A percentile compares a stretch with the other conserved stretches of the same genome.
phyloP scores from a whole-genome alignment of 148 eudicot species.

The Polygonum aviculare region DNA sequence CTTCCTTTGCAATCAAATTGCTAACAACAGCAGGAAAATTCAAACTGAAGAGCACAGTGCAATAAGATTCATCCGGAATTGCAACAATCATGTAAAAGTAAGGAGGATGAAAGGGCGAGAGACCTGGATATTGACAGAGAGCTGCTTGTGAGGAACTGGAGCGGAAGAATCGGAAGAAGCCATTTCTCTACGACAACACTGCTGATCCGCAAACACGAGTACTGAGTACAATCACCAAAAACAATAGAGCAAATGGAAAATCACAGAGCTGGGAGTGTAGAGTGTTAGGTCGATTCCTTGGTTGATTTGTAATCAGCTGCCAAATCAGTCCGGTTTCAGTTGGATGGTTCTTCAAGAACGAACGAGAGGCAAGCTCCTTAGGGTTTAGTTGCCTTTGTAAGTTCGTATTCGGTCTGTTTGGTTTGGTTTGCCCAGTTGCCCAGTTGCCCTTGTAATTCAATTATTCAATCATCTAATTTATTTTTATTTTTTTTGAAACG shows the following conservation, averaged over 20 bases:
- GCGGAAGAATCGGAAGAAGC: slow-evolving; percentile 29
- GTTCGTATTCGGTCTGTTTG: too few relatives aligned
- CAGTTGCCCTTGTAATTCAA: too few relatives aligned
- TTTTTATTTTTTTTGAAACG: too few relatives aligned
- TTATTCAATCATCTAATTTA: too few relatives aligned
- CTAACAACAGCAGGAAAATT: too few relatives aligned
- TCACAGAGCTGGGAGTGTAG: neutral
- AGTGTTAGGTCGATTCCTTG: neutral
- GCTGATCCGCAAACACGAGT: neutral
- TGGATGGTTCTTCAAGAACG: too few relatives aligned
- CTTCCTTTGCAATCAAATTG: neutral
- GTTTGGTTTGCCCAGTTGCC: too few relatives aligned
- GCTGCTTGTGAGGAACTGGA: slow-evolving; percentile 46
- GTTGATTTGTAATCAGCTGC: neutral
- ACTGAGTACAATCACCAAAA: neutral
- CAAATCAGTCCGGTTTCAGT: too few relatives aligned
- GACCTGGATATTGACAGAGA: slow-evolving; percentile 46
- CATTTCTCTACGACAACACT: slow-evolving; percentile 16
- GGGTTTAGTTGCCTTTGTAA: too few relatives aligned
- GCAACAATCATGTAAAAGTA: neutral
- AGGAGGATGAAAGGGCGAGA: neutral
- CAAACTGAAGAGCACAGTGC: neutral
- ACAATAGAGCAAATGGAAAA: neutral
- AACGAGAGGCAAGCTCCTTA: too few relatives aligned
- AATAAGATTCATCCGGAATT: neutral